These are phyloP conservation scores for Aplosporella prunicola DNA, from an alignment of 2,329 filamentous ascomycete species.

Conservation along the genomic window DNA sequence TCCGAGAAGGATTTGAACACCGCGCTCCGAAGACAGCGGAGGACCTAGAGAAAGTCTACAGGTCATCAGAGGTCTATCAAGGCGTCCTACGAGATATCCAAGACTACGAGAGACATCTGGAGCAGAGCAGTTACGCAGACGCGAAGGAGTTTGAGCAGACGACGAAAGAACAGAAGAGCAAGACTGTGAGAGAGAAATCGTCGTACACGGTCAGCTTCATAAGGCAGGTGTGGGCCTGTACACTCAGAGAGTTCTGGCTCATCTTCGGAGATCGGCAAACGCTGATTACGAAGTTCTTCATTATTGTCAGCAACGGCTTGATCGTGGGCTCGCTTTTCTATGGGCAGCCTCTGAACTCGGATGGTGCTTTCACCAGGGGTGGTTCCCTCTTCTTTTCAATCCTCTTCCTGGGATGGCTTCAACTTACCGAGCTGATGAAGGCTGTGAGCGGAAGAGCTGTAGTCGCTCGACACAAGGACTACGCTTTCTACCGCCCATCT, in stretches of 20 bases:
- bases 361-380: constrained; percentile 53
- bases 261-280: constrained; percentile 65
- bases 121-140: constrained; percentile 49
- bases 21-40: constrained; percentile 59
- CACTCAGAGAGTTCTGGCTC: constrained; percentile 68
- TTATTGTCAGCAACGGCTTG: constrained; percentile 63
- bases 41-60: constrained; percentile 61
- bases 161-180: constrained; percentile 57
- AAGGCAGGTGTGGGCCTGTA: constrained; percentile 60
- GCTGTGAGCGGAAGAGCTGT: constrained; percentile 63
- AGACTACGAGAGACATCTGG: constrained; percentile 49
- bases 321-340: constrained; percentile 76
- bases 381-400: constrained; percentile 59
- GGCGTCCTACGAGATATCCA: constrained; percentile 52
- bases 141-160: constrained; percentile 56
- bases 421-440: constrained; percentile 69
- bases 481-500: constrained; percentile 61
- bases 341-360: constrained; percentile 50
- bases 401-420: constrained; percentile 59
- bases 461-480: constrained; percentile 57
- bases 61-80: constrained; percentile 51
- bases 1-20: constrained; percentile 48
- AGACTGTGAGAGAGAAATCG: constrained; percentile 56
- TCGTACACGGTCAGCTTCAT: constrained; percentile 68
- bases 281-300: constrained; percentile 69